These are phyloP conservation scores for Leccinum huronense DNA, from an alignment of 1,284 basidiomycete genomes.

Conservation along the genomic window DNA sequence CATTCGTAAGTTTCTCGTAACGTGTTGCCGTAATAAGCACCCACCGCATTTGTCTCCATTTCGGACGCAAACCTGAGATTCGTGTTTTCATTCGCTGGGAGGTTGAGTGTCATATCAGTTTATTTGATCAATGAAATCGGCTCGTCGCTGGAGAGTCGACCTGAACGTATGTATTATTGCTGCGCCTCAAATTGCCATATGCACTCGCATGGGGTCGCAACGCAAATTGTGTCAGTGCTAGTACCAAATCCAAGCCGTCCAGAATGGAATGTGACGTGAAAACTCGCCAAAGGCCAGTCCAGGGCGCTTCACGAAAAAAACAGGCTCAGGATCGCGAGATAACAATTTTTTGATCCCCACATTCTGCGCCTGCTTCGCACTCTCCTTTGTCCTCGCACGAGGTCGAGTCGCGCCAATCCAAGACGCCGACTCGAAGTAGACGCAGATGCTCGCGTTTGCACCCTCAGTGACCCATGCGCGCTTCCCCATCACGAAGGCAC, in stretches of 20 bases:
- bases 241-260: conserved; percentile 7
- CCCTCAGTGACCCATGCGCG: not conserved
- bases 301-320: conserved; percentile 13
- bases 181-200: conserved; percentile 12
- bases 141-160: conserved; percentile 13
- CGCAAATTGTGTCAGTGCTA: conserved; percentile 13
- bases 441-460: not conserved
- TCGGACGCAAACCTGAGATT: conserved; percentile 26
- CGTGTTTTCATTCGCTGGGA: conserved; percentile 22
- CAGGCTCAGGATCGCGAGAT: conserved; percentile 34
- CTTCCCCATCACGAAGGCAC: conserved; percentile 28
- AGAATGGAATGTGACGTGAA: conserved; percentile 30
- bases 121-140: conserved; percentile 30
- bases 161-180: not conserved
- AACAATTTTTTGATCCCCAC: conserved; percentile 24
- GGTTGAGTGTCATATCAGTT: conserved; percentile 18
- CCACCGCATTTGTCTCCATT: conserved; percentile 30
- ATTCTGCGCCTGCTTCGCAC: conserved; percentile 5
- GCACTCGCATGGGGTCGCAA: conserved; percentile 8
- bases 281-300: conserved; percentile 17
- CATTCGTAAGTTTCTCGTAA: conserved; percentile 32
- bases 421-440: conserved; percentile 21
- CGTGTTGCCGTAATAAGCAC: conserved; percentile 28
- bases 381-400: conserved; percentile 20
- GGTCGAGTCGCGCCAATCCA: conserved; percentile 25